Evolutionary conservation across 2,329 filamentous ascomycete species (phyloP).

Genomic region (Clonostachys sp.): DNA sequence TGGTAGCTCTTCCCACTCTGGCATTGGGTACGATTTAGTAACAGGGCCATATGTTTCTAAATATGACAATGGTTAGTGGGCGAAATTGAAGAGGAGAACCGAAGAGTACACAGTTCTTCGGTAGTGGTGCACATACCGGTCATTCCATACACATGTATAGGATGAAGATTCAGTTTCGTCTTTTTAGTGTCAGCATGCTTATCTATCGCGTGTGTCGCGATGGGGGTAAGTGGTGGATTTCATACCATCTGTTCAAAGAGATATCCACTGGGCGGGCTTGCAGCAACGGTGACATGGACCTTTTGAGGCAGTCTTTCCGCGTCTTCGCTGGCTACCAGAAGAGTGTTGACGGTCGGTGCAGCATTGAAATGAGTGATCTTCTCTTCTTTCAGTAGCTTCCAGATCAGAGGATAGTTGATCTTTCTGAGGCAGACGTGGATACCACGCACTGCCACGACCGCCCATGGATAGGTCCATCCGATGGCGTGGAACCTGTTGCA

Average conservation of each 20-base stretch:
- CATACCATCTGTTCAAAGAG: constrained; percentile 88
- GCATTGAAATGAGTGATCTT: constrained; percentile 92
- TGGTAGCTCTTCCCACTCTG: constrained; percentile 74
- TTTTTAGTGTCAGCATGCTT: constrained; percentile 7
- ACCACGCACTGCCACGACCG: constrained; percentile 87
- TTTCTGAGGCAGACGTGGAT: constrained; percentile 93
- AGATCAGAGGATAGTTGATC: constrained; percentile 91
- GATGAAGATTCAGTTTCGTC: constrained; percentile 70
- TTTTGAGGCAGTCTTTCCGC: constrained; percentile 64
- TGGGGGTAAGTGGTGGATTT: constrained; percentile 1
- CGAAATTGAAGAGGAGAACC: background rate
- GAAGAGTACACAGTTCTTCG: background rate
- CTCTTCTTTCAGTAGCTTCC: constrained; percentile 82
- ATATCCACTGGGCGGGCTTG: constrained; percentile 82
- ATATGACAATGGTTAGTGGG: background rate
- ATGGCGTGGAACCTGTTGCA: constrained; percentile 56
- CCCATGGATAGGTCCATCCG: constrained; percentile 89
- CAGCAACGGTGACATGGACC: constrained; percentile 87
- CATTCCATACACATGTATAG: constrained; percentile 89
- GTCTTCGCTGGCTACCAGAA: constrained; percentile 77
- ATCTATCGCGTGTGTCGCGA: background rate
- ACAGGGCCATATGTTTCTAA: constrained; percentile 88
- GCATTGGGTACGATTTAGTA: constrained; percentile 87
- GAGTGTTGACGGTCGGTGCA: constrained; percentile 91
- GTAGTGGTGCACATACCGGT: constrained; percentile 29